Evolutionary conservation across 768 basidiomycete genomes (phyloP), one percentile per base, ranked within the genome.

Genomic region (Chlorophyllum brunneum): DNA sequence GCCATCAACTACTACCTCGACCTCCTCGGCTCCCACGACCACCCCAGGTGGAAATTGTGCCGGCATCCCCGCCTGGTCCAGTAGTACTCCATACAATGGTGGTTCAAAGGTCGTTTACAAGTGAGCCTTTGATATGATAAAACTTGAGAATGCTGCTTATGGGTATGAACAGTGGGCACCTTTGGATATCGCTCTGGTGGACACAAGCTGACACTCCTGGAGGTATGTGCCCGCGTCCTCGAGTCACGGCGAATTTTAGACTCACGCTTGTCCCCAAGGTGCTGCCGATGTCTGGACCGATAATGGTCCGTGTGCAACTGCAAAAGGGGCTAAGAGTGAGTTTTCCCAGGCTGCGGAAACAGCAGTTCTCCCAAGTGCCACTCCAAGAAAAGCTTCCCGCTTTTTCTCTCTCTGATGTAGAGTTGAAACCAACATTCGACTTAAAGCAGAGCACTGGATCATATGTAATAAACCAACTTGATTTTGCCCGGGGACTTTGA

Each of bases 171-270:
- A n/a, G n/a, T n/a, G n/a, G n/a, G n/a, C n/a, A n/a, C n/a, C n/a
- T n/a, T n/a, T n/a, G n/a, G n/a, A n/a, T n/a, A n/a, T n/a, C n/a
- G n/a, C n/a, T n/a, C n/a, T n/a, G n/a, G n/a, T n/a, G n/a, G n/a
- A n/a, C n/a, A n/a, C n/a, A n/a, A n/a, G n/a, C n/a, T n/a, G 76
- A 82, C 59, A 70, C 62, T 36, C 83, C 83, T n/a, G 74, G 75
- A 65, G 74, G 74, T 72, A 53, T 55, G 68, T 57, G n/a, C 46
- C 7, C 42, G 41, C 52, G 37, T 33, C 30, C n/a, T n/a, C 33
- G 30, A 34, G 8, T 41, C 24, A 36, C 36, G 16, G 16, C 30
- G 3, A 44, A 39, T 16, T 22, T 34, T 37, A 26, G 36, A 33
- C 31, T 53, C n/a, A 53, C 37, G 30, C 51, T 51, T 33, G 7